Conservation (phyloP, 2,329 filamentous ascomycete species). For the Balansia obtecta region DNA sequence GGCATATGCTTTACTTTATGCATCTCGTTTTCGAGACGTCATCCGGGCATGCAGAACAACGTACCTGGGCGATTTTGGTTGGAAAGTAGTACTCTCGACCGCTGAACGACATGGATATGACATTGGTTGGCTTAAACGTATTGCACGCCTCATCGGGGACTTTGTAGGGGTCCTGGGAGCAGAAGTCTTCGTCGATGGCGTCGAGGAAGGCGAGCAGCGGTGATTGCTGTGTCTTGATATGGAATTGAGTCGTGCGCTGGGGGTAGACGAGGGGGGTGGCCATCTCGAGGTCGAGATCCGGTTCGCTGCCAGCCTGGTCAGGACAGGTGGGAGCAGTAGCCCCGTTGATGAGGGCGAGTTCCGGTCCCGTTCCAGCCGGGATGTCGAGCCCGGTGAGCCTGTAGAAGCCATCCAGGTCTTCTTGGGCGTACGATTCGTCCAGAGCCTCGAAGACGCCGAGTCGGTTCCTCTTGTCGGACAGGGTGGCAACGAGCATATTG, state of each 20-base stretch:
- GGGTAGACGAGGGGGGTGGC: conserved; percentile 39
- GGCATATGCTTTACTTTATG: too few species aligned
- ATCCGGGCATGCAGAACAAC: neutral
- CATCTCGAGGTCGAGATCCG: conserved; percentile 41
- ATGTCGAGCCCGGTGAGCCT: conserved; percentile 28
- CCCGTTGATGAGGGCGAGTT: too few species aligned
- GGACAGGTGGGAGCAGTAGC: conserved; percentile 27
- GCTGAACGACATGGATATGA: conserved; percentile 29
- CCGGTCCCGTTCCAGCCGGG: conserved; percentile 21
- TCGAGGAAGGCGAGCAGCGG: conserved; percentile 26
- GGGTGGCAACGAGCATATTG: too few species aligned
- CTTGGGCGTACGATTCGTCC: conserved; percentile 36
- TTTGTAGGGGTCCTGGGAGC: conserved; percentile 33
- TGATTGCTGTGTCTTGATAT: conserved; percentile 26
- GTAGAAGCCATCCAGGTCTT: conserved; percentile 36
- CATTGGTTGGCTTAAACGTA: conserved; percentile 18
- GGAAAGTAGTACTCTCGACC: conserved; percentile 23
- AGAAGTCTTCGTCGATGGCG: conserved; percentile 40
- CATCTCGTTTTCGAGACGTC: too few species aligned
- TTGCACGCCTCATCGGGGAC: conserved; percentile 20
- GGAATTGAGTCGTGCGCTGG: conserved; percentile 36
- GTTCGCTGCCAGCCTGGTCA: conserved; percentile 28
- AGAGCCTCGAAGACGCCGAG: conserved; percentile 41
- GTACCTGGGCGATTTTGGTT: conserved; percentile 26
- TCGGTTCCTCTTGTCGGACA: conserved; percentile 32